Conservation (phyloP, 495 filamentous ascomycete genomes). For the Penicillium odoratum region DNA sequence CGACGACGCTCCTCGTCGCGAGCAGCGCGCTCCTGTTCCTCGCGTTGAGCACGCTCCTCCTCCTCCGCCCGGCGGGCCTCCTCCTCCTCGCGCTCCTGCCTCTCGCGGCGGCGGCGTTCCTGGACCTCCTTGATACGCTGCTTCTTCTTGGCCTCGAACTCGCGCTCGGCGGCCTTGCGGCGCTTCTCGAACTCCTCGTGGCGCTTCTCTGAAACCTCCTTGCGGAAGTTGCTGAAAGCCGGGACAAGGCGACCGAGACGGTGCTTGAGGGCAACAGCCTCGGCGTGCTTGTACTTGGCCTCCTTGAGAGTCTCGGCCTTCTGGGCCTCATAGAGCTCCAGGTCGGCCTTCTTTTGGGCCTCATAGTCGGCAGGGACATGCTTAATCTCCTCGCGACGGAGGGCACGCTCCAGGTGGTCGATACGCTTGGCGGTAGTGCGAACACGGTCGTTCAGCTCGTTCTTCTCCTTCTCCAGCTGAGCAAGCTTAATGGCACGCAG, state of each 20-base stretch:
- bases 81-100: conserved; percentile 75
- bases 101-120: conserved; percentile 71
- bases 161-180: conserved; percentile 81
- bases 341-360: conserved; percentile 75
- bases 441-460: conserved; percentile 83
- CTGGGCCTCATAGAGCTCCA: conserved; percentile 73
- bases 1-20: conserved; percentile 69
- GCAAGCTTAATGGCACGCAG: conserved; percentile 92
- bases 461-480: conserved; percentile 97
- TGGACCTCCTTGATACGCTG: conserved; percentile 79
- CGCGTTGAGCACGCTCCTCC: conserved; percentile 73
- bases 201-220: conserved; percentile 77
- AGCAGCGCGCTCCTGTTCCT: conserved; percentile 78
- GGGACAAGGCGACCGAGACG: conserved; percentile 80
- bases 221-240: conserved; percentile 76
- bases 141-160: conserved; percentile 86
- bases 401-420: conserved; percentile 96
- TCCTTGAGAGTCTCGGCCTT: conserved; percentile 76
- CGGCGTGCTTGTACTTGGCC: conserved; percentile 81
- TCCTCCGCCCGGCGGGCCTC: conserved; percentile 76
- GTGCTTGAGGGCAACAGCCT: conserved; percentile 89
- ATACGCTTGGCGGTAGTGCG: conserved; percentile 92
- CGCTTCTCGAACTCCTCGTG: conserved; percentile 95
- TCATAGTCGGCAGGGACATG: conserved; percentile 86
- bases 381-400: conserved; percentile 92